A percentile compares a stretch with the other conserved stretches of the same genome.
Evolutionary conservation across 2,329 filamentous ascomycete species (phyloP).

Genomic region (Cordyceps javanica): DNA sequence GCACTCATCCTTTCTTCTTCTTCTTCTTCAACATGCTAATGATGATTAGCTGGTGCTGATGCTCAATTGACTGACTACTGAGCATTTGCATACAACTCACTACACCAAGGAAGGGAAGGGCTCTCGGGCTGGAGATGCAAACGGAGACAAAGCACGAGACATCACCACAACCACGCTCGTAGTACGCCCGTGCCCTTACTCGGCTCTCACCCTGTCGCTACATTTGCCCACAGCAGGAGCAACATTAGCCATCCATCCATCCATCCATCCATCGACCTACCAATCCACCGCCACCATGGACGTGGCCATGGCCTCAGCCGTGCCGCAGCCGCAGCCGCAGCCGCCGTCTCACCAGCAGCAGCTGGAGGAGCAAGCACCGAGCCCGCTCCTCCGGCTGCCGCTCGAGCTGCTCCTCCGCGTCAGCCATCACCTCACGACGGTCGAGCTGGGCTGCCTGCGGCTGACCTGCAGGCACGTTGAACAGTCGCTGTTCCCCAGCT

Average conservation of each 20-base stretch:
- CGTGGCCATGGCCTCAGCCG: background rate
- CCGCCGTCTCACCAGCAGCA: too few species aligned
- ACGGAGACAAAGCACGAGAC: background rate
- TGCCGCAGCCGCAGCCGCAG: background rate
- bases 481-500: slow-evolving; percentile 45
- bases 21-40: too few species aligned
- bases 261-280: too few species aligned
- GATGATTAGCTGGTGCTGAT: background rate
- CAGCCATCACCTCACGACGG: slow-evolving; percentile 44
- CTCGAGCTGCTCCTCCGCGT: slow-evolving; percentile 54
- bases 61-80: background rate
- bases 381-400: slow-evolving; percentile 36
- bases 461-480: slow-evolving; percentile 50
- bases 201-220: too few species aligned
- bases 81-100: background rate
- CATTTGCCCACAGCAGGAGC: too few species aligned
- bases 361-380: too few species aligned
- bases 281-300: background rate
- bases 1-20: too few species aligned
- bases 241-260: too few species aligned
- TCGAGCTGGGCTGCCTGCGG: slow-evolving; percentile 50
- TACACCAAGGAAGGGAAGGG: too few species aligned
- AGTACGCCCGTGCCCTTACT: background rate
- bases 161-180: background rate
- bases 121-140: background rate